A percentile compares a stretch with the other conserved stretches of the same genome.
Evolutionary conservation across 2,329 filamentous ascomycete species (phyloP).

Genomic region (Cytospora piceae): DNA sequence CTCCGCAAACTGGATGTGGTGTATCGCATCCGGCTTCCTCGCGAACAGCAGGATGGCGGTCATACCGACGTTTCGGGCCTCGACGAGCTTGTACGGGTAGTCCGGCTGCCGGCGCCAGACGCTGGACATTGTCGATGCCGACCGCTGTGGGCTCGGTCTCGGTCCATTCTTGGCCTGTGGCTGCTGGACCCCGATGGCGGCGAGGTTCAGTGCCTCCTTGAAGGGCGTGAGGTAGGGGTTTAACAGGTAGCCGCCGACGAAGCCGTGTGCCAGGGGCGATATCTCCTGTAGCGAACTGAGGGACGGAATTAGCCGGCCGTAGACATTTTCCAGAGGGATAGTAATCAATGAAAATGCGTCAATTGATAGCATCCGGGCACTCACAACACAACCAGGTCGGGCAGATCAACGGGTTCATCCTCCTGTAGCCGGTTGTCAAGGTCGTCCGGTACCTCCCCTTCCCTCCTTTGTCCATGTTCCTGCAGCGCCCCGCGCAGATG

Average conservation of each 20-base stretch:
- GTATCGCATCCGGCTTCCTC: slow-evolving; percentile 62
- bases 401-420: slow-evolving; percentile 44
- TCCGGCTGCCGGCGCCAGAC: slow-evolving; percentile 30
- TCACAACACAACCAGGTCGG: slow-evolving; percentile 62
- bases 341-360: background rate
- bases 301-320: slow-evolving; percentile 15
- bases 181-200: slow-evolving; percentile 51
- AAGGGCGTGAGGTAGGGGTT: slow-evolving; percentile 75
- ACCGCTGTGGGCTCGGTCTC: slow-evolving; percentile 17
- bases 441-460: background rate
- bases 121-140: slow-evolving; percentile 31
- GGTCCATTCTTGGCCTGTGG: slow-evolving; percentile 20
- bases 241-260: slow-evolving; percentile 82
- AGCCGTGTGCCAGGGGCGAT: slow-evolving; percentile 80
- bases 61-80: slow-evolving; percentile 80
- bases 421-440: background rate
- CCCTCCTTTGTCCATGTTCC: slow-evolving; percentile 40
- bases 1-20: slow-evolving; percentile 73
- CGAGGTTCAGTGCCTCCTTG: slow-evolving; percentile 71
- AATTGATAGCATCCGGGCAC: slow-evolving; percentile 34
- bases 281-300: slow-evolving; percentile 84
- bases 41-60: slow-evolving; percentile 88
- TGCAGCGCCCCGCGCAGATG: slow-evolving; percentile 67
- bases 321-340: background rate
- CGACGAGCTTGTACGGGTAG: slow-evolving; percentile 68